Base-by-base conservation (phyloP, 768 basidiomycete genomes). In the Tulasnella sp. region DNA sequence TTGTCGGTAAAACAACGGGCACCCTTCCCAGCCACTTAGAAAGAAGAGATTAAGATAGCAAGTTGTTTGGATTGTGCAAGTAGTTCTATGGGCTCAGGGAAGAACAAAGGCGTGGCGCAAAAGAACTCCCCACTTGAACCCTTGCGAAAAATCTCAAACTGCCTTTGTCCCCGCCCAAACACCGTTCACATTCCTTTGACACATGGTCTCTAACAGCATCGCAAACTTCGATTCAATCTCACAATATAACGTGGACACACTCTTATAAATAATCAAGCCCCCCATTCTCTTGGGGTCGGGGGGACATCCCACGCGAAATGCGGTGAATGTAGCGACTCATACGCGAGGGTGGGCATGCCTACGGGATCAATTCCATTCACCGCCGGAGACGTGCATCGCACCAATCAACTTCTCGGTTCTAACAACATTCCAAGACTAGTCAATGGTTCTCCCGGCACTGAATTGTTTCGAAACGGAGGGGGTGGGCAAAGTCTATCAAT, bases 401-500 rank as follows among this genome's bases (percentile, higher is more conserved):
- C 52, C n/a, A n/a, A 52, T n/a, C 52, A n/a, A 42, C 14, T 12
- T 52, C 52, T 52, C 52, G 52, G n/a, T n/a, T n/a, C n/a, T n/a
- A n/a, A n/a, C n/a, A n/a, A n/a, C n/a, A n/a, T n/a, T n/a, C n/a
- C n/a, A n/a, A n/a, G n/a, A n/a, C n/a, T n/a, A n/a, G n/a, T n/a
- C n/a, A n/a, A n/a, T 52, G 24, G 5, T n/a, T 68, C 62, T 7
- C 2, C 1, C 34, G 31, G 31, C 24, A 68, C 27, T 31, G 24
- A 68, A 27, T 18, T 36, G 7, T 8, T 68, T n/a, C n/a, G n/a
- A n/a, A n/a, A n/a, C n/a, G n/a, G n/a, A n/a, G n/a, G n/a, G n/a
- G n/a, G 62, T 8, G n/a, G 62, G 31, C 31, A 19, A 68, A 24
- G 52, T 36, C 31, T 24, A 46, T 79, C 84, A 87, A 46, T 87